Evolutionary conservation across 2,329 filamentous ascomycete genomes (phyloP).

Genomic region (Aphanocladium album): DNA sequence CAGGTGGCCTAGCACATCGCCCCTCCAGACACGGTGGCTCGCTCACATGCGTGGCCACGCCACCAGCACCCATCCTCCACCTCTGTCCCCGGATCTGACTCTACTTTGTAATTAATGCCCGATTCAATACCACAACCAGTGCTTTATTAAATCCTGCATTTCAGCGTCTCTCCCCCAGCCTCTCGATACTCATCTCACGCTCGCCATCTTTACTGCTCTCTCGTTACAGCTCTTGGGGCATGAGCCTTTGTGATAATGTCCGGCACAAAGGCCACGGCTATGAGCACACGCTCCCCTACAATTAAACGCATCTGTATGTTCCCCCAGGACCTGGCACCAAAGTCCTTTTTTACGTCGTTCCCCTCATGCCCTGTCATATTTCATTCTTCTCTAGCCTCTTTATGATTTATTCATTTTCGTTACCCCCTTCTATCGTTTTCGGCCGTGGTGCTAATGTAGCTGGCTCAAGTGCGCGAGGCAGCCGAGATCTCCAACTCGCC

Average conservation of each 20-base stretch:
- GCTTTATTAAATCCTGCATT: background rate
- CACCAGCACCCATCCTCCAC: background rate
- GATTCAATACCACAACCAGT: background rate
- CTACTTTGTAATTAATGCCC: background rate
- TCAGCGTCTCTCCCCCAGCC: background rate
- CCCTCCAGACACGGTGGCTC: constrained; percentile 12
- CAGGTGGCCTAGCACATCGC: no score
- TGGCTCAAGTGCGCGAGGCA: constrained; percentile 63
- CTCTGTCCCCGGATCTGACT: background rate
- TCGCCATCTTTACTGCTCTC: background rate
- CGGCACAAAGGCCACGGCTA: constrained; percentile 15
- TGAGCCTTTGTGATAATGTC: constrained; percentile 4
- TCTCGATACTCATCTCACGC: background rate
- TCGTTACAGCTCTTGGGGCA: background rate
- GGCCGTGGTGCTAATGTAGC: constrained; percentile 42
- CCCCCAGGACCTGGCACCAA: background rate
- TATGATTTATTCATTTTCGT: background rate
- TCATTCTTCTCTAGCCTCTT: background rate
- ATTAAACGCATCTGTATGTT: constrained; percentile 74
- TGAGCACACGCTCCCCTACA: constrained; percentile 73
- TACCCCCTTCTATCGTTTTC: background rate
- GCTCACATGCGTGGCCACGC: background rate
- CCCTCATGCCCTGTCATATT: background rate
- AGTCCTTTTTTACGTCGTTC: background rate
- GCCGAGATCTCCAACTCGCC: constrained; percentile 76